Percentiles rank a stretch among this genome's conserved stretches.
These are phyloP conservation scores for Monilinia vaccinii-corymbosi DNA, from an alignment of 2,329 filamentous ascomycete species.

Conservation along the genomic window DNA sequence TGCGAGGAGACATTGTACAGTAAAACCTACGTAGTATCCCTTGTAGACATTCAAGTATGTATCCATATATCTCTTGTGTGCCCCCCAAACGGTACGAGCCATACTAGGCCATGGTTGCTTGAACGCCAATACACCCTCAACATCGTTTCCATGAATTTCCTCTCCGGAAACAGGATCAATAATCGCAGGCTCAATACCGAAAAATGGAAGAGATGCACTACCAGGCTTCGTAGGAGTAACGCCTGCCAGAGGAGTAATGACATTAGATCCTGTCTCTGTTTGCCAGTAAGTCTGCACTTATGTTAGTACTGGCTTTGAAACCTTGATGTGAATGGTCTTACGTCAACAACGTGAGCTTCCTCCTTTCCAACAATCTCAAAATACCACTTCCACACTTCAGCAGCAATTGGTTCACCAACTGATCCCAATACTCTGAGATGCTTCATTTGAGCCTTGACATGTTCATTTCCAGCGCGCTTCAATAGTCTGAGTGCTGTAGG, in stretches of 20 bases:
- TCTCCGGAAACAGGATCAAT: slow-evolving; percentile 93
- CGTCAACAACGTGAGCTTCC: slow-evolving; percentile 87
- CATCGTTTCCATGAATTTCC: slow-evolving; percentile 90
- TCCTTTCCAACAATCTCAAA: slow-evolving; percentile 90
- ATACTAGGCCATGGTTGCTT: slow-evolving; percentile 92
- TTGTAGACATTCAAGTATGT: slow-evolving; percentile 97
- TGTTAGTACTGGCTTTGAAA: slow-evolving; percentile 22
- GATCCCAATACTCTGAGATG: slow-evolving; percentile 84
- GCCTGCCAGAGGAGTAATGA: slow-evolving; percentile 87
- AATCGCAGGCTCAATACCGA: slow-evolving; percentile 94
- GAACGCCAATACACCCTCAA: slow-evolving; percentile 72
- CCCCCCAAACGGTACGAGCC: slow-evolving; percentile 95
- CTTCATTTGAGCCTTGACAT: slow-evolving; percentile 84
- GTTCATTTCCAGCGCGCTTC: slow-evolving; percentile 90
- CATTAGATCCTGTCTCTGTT: slow-evolving; percentile 95
- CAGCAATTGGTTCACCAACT: slow-evolving; percentile 94
- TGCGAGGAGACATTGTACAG: not conserved
- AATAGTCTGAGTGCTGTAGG: slow-evolving; percentile 86
- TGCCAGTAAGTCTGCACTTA: slow-evolving; percentile 88
- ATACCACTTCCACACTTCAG: slow-evolving; percentile 99
- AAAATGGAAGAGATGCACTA: slow-evolving; percentile 92
- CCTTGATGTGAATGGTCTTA: slow-evolving; percentile 41
- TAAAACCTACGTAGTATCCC: slow-evolving; percentile 81
- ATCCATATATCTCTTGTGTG: slow-evolving; percentile 97
- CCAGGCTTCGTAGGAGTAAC: slow-evolving; percentile 95